phyloP scores from a whole-genome alignment of 2,329 filamentous ascomycete species.

The Volutella citrinella region DNA sequence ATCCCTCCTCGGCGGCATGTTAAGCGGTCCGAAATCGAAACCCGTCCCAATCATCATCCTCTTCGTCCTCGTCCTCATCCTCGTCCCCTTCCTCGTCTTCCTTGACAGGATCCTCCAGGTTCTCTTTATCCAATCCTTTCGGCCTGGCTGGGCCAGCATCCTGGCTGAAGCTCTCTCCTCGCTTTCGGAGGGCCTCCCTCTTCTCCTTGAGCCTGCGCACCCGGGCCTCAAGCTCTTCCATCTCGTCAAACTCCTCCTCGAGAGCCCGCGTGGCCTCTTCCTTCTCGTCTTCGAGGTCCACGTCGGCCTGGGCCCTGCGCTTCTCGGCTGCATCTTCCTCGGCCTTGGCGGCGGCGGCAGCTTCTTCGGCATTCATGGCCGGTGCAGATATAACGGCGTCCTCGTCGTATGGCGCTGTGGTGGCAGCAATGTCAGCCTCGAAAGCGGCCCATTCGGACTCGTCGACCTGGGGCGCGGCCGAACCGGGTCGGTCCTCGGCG shows the following conservation, averaged over 20 bases:
- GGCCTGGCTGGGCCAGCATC: conserved; percentile 22
- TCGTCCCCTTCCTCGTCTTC: conserved; percentile 43
- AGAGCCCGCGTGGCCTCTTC: conserved; percentile 73
- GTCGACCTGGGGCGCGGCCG: conserved; percentile 41
- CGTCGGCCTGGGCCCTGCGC: conserved; percentile 53
- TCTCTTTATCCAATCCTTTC: conserved; percentile 24
- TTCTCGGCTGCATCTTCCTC: conserved; percentile 49
- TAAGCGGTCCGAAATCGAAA: conserved; percentile 45
- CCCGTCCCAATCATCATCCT: conserved; percentile 56
- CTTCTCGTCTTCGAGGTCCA: conserved; percentile 61
- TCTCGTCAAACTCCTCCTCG: conserved; percentile 78
- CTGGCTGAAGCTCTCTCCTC: conserved; percentile 27
- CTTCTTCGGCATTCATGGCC: conserved; percentile 62
- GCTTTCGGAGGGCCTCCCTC: conserved; percentile 61
- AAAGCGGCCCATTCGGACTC: conserved; percentile 87
- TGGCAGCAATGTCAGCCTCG: conserved; percentile 71
- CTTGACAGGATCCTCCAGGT: conserved; percentile 24
- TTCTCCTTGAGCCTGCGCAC: conserved; percentile 67
- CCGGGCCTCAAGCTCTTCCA: conserved; percentile 73
- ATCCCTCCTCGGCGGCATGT: too few relatives aligned
- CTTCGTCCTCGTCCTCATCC: conserved; percentile 48
- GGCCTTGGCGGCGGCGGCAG: conserved; percentile 52
- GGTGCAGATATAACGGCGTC: conserved; percentile 67
- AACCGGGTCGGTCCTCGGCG: conserved; percentile 14
- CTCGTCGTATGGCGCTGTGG: conserved; percentile 33